Conservation (phyloP, 257 asterid genomes). For the Solanum paucissectum region DNA sequence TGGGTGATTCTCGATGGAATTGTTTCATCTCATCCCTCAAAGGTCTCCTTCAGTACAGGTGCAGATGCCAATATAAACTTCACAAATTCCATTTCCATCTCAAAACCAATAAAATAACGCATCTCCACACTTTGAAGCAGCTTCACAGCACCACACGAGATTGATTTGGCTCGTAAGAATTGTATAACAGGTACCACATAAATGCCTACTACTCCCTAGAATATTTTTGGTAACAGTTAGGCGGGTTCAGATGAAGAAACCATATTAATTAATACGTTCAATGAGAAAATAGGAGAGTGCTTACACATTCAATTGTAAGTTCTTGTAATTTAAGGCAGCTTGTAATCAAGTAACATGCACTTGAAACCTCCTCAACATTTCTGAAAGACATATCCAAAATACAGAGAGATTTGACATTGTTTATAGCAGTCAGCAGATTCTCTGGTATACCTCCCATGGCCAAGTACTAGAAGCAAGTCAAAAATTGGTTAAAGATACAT, state of each 20-base stretch:
- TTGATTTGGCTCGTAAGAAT: neutral
- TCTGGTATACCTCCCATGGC: neutral
- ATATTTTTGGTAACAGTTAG: neutral
- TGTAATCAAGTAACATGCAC: neutral
- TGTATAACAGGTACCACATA: neutral
- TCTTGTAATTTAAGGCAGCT: neutral
- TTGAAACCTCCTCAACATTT: neutral
- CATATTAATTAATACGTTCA: neutral
- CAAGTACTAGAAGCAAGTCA: neutral
- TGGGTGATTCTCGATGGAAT: slow-evolving; percentile 38
- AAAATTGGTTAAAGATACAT: neutral
- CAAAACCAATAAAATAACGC: neutral
- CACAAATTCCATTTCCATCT: neutral
- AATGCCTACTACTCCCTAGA: neutral
- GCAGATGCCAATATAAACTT: slow-evolving; percentile 18
- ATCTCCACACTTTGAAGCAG: neutral
- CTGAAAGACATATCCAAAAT: neutral
- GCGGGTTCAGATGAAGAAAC: neutral
- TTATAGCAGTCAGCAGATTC: neutral
- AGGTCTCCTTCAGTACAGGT: slow-evolving; percentile 32
- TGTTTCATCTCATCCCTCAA: slow-evolving; percentile 35
- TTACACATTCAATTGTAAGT: neutral
- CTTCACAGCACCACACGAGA: neutral
- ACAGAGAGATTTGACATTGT: neutral
- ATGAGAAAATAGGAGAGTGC: neutral